Percentiles rank a stretch among this genome's conserved stretches.
Evolutionary conservation across 2,329 filamentous ascomycete species (phyloP).

Genomic region (Hypoxylon sp.): DNA sequence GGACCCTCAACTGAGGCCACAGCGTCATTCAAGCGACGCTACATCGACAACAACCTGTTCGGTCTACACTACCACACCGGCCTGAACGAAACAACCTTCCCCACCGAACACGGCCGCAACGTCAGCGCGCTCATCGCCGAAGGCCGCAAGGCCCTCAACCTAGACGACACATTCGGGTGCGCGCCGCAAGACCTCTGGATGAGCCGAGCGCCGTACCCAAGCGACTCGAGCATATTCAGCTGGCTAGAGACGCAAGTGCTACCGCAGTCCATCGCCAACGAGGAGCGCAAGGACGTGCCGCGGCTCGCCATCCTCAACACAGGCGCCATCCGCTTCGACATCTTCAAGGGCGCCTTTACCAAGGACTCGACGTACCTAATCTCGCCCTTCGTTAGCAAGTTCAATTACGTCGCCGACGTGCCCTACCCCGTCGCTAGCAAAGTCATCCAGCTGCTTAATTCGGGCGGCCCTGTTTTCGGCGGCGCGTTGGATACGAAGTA

Average conservation of each 20-base stretch:
- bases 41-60: slow-evolving; percentile 94
- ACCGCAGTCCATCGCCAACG: slow-evolving; percentile 73
- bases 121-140: slow-evolving; percentile 78
- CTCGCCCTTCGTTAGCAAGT: slow-evolving; percentile 87
- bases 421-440: slow-evolving; percentile 81
- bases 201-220: slow-evolving; percentile 80
- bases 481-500: slow-evolving; percentile 60
- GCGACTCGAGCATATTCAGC: slow-evolving; percentile 81
- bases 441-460: slow-evolving; percentile 74
- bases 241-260: slow-evolving; percentile 85
- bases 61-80: slow-evolving; percentile 87
- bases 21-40: slow-evolving; percentile 80
- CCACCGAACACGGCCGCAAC: slow-evolving; percentile 80
- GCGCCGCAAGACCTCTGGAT: slow-evolving; percentile 87
- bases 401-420: slow-evolving; percentile 84
- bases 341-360: slow-evolving; percentile 93
- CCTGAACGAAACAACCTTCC: slow-evolving; percentile 79
- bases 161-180: slow-evolving; percentile 86
- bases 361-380: slow-evolving; percentile 88
- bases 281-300: slow-evolving; percentile 71
- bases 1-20: slow-evolving; percentile 54
- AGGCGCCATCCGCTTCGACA: slow-evolving; percentile 93
- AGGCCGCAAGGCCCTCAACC: slow-evolving; percentile 77
- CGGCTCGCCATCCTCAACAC: slow-evolving; percentile 87
- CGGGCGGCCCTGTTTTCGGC: slow-evolving; percentile 65